Base-by-base conservation (phyloP, 768 basidiomycete genomes). In the Mycena chlorophos region DNA sequence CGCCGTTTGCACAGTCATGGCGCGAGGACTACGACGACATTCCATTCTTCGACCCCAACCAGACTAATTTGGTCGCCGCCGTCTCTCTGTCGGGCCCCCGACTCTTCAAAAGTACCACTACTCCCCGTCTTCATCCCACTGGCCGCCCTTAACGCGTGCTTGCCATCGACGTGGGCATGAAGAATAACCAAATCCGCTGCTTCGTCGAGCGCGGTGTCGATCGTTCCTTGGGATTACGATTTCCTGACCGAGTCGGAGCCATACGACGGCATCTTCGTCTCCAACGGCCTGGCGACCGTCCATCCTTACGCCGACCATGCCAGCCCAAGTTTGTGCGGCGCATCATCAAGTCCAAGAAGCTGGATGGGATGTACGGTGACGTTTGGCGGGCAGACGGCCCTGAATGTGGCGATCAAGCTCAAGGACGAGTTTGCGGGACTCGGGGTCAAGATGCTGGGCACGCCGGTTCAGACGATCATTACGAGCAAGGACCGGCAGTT, bases 341-440 rank as follows among this genome's bases (percentile, higher is more conserved):
- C 75, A 89, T 99, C 75, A 97, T 99, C 81, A 89, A 93, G 73
- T 97, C 91, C 75, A 97, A 99, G 81, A 91, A 93, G 69, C 97
- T 97, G 1, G 96, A 98, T 66, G 97, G 97, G 49, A 99, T 98
- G 68, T 98, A 98, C 69, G n/a, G 92, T 95, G 55, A 98, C 97
- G 0, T 99, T 98, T 60, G 97, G 96, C 65, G 97, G 96, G 16
- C 97, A 98, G 75, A 98, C 96, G 4, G 96, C 97, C 5, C 78
- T 98, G 57, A 93, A 90, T 63, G 96, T 99, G 51, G 96, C 97
- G 58, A 91, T 99, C 75, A 91, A 92, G 74, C 87, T 99, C 71
- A 96, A 96, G 77, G 94, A 98, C 71, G 96, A 98, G 71, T 97
- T 99, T 68, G 87, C 80, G 34, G 83, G 74, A 47, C 81, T 98